phyloP scores from a whole-genome alignment of 1,139 yeast genomes.

The Pichia inconspicua region DNA sequence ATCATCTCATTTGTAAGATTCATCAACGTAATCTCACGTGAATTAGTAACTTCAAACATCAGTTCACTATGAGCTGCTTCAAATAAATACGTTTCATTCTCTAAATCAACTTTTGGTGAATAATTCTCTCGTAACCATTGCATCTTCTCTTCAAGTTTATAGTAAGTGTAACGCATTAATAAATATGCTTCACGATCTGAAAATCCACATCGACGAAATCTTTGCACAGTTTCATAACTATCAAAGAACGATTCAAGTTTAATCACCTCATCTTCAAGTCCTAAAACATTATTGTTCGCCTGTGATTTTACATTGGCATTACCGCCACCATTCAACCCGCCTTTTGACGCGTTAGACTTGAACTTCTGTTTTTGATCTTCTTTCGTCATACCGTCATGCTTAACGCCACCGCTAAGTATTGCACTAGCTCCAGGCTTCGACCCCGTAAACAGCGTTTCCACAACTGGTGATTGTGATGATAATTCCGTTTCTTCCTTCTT shows the following conservation, averaged over 20 bases:
- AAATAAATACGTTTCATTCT: slow-evolving; percentile 79
- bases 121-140: slow-evolving; percentile 50
- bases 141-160: slow-evolving; percentile 47
- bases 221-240: slow-evolving; percentile 39
- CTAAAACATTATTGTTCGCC: neutral
- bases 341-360: neutral
- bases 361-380: neutral
- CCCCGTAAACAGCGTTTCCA: neutral
- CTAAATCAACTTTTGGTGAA: slow-evolving; percentile 64
- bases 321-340: too few species aligned
- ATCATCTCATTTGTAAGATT: slow-evolving; percentile 62
- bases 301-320: neutral
- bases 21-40: slow-evolving; percentile 64
- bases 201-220: slow-evolving; percentile 41
- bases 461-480: neutral
- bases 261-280: slow-evolving; percentile 13
- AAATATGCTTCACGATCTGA: slow-evolving; percentile 46
- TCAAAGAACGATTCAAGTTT: slow-evolving; percentile 34
- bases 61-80: slow-evolving; percentile 91
- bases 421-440: neutral
- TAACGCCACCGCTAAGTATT: neutral
- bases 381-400: neutral
- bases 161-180: slow-evolving; percentile 42
- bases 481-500: neutral
- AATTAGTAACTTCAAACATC: slow-evolving; percentile 66